Conservation (phyloP, 495 filamentous ascomycete genomes). For the Cercophora samala region DNA sequence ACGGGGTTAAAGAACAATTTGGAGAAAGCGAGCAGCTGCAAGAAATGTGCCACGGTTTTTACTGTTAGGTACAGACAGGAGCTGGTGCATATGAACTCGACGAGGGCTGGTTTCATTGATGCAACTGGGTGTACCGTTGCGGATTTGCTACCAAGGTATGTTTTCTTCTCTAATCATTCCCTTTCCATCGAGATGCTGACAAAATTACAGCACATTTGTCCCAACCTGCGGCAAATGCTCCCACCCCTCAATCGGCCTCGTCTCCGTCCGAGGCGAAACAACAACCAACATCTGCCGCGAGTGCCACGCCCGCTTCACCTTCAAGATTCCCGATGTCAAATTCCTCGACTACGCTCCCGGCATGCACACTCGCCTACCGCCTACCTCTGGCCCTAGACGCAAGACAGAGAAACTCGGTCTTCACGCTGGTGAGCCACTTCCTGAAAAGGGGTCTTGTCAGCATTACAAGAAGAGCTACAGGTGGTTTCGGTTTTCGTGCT, state of each 20-base stretch:
- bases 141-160: slow-evolving; percentile 75
- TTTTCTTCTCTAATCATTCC: slow-evolving; percentile 16
- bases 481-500: slow-evolving; percentile 75
- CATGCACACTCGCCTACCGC: slow-evolving; percentile 37
- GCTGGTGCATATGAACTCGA: slow-evolving; percentile 71
- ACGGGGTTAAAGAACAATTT: slow-evolving; percentile 55
- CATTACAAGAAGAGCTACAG: slow-evolving; percentile 80
- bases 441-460: slow-evolving; percentile 66
- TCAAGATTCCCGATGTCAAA: slow-evolving; percentile 75
- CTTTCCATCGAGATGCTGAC: slow-evolving; percentile 11
- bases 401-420: slow-evolving; percentile 75
- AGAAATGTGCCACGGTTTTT: slow-evolving; percentile 70
- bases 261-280: slow-evolving; percentile 70
- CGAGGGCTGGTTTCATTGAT: slow-evolving; percentile 80
- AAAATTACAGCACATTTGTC: slow-evolving; percentile 61
- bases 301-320: slow-evolving; percentile 81
- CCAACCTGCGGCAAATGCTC: slow-evolving; percentile 83
- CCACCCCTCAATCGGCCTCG: slow-evolving; percentile 59
- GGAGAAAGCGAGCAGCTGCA: slow-evolving; percentile 55
- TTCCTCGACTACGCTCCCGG: slow-evolving; percentile 68
- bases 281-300: slow-evolving; percentile 74
- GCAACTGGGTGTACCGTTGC: slow-evolving; percentile 71
- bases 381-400: slow-evolving; percentile 47
- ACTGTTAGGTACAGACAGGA: slow-evolving; percentile 69
- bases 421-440: slow-evolving; percentile 74